Conservation (phyloP, 306 rosid species). For the Sindora glabra region DNA sequence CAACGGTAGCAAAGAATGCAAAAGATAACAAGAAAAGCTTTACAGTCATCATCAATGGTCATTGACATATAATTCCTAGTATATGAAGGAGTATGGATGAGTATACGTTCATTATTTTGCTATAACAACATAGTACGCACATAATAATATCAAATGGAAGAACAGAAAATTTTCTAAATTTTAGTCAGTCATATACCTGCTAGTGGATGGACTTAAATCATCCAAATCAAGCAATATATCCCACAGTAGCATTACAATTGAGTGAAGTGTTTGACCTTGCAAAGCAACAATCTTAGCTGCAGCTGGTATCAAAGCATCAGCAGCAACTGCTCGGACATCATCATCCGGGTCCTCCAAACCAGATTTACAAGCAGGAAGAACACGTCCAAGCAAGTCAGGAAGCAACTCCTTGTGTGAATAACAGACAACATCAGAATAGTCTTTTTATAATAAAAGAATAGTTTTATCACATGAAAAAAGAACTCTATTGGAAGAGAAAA, state of each 20-base stretch:
- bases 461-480: slow-evolving; percentile 2
- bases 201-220: slow-evolving; percentile 97
- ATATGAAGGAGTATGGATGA: neutral
- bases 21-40: neutral
- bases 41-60: neutral
- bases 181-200: slow-evolving; percentile 53
- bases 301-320: slow-evolving; percentile 94
- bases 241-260: slow-evolving; percentile 92
- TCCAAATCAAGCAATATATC: slow-evolving; percentile 95
- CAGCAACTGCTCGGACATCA: slow-evolving; percentile 98
- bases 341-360: slow-evolving; percentile 98
- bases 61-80: neutral
- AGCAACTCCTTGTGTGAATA: slow-evolving; percentile 72
- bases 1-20: too few relatives aligned
- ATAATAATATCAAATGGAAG: neutral
- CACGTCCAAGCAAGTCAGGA: slow-evolving; percentile 66
- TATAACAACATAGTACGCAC: neutral
- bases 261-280: slow-evolving; percentile 66
- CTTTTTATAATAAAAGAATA: too few relatives aligned
- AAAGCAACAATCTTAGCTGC: slow-evolving; percentile 75
- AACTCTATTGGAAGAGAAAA: neutral
- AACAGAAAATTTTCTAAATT: neutral
- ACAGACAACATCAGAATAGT: slow-evolving; percentile 20
- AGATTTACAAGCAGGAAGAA: slow-evolving; percentile 90
- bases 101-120: neutral